phyloP scores from a whole-genome alignment of 257 asterid genomes.

The Nicotiana undulata region DNA sequence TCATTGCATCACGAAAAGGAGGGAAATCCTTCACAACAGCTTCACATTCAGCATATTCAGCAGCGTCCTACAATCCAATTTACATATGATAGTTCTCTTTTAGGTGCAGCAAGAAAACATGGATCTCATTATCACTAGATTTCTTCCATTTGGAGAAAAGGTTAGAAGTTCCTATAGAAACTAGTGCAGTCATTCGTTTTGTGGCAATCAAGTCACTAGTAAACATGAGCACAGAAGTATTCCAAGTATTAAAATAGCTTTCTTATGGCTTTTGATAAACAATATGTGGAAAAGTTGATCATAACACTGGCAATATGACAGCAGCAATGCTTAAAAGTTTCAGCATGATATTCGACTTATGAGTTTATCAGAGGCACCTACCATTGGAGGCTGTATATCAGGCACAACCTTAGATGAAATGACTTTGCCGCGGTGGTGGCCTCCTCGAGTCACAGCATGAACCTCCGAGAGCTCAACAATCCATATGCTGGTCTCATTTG shows the following conservation, averaged over 20 bases:
- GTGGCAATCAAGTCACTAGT: background rate
- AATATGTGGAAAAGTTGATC: background rate
- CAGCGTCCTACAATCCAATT: constrained; percentile 16
- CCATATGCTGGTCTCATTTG: constrained; percentile 30
- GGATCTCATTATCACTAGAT: background rate
- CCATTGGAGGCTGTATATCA: constrained; percentile 27
- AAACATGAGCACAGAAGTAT: background rate
- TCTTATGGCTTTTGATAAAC: background rate
- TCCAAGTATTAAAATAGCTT: background rate
- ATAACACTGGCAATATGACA: background rate
- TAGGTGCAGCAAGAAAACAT: background rate
- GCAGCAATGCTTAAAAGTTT: background rate
- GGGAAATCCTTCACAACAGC: constrained; percentile 25
- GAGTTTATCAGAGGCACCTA: background rate
- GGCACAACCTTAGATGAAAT: constrained; percentile 26
- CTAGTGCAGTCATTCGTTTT: background rate
- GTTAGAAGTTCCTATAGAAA: background rate
- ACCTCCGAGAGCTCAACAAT: constrained; percentile 25
- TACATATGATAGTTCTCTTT: constrained; percentile 2
- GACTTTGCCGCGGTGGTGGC: constrained; percentile 28
- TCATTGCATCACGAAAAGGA: constrained; percentile 29
- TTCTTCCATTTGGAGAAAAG: background rate
- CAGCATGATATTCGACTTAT: background rate
- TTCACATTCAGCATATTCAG: constrained; percentile 29
- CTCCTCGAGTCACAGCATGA: constrained; percentile 31